Evolutionary conservation across 2,329 filamentous ascomycete species (phyloP).

Genomic region (Beauveria scarabaeidicola): DNA sequence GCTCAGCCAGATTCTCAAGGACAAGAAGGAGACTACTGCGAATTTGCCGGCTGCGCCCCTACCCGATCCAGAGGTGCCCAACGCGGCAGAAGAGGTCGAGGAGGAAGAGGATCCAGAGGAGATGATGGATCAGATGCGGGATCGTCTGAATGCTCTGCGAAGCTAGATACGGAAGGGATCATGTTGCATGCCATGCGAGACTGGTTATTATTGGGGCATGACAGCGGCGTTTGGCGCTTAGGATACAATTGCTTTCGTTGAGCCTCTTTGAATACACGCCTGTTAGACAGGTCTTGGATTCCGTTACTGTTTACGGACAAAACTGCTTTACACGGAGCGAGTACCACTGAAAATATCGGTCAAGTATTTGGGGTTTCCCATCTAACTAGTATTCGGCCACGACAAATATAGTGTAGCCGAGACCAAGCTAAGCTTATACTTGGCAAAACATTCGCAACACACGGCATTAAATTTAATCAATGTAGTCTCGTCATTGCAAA

Average conservation of each 20-base stretch:
- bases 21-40: constrained; percentile 54
- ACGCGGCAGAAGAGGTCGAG: constrained; percentile 53
- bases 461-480: no score
- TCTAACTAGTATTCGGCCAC: neutral
- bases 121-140: constrained; percentile 90
- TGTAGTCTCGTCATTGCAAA: no score
- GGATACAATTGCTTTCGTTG: constrained; percentile 1
- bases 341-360: no score
- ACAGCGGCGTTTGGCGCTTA: constrained; percentile 8
- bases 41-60: constrained; percentile 49
- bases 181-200: neutral
- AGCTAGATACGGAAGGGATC: constrained; percentile 45
- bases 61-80: constrained; percentile 41
- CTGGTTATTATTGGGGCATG: neutral
- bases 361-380: no score
- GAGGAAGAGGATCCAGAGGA: constrained; percentile 83
- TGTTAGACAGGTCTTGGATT: neutral
- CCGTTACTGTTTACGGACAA: no score
- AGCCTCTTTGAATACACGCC: neutral
- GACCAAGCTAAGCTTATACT: neutral
- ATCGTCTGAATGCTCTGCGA: constrained; percentile 80
- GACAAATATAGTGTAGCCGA: neutral
- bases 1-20: constrained; percentile 81
- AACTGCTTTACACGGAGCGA: no score
- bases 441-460: neutral